Conservation (phyloP, 805 yeast genomes). For the Pichia thaimueangensis region DNA sequence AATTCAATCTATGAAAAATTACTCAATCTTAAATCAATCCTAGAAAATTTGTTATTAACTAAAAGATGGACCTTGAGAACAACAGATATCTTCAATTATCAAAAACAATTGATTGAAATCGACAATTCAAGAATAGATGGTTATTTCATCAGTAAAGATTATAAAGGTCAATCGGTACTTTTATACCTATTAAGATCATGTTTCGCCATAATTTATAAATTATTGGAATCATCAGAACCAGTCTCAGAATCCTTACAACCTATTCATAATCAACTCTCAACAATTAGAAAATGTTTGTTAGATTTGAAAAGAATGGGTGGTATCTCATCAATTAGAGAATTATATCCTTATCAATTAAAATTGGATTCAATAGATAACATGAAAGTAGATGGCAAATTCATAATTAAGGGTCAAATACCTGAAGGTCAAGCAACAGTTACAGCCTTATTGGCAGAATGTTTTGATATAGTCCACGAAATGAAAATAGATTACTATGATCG, state of each 20-base stretch:
- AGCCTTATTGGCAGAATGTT: conserved; percentile 88
- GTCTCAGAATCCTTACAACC: conserved; percentile 92
- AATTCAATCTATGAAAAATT: conserved; percentile 58
- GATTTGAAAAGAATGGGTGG: conserved; percentile 94
- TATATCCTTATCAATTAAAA: conserved; percentile 94
- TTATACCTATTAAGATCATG: conserved; percentile 83
- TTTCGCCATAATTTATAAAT: conserved; percentile 82
- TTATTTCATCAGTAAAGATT: conserved; percentile 36
- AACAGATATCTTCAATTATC: conserved; percentile 85
- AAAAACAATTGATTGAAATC: conserved; percentile 62
- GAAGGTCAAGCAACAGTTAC: conserved; percentile 97
- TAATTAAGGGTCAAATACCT: conserved; percentile 82
- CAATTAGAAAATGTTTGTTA: conserved; percentile 82
- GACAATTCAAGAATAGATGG: conserved; percentile 68
- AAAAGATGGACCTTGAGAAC: conserved; percentile 97
- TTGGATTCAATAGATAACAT: conserved; percentile 82
- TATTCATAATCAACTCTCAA: conserved; percentile 84
- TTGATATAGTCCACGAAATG: conserved; percentile 86
- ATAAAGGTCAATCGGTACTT: conserved; percentile 54
- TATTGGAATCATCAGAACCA: conserved; percentile 89
- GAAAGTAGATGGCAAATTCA: conserved; percentile 87
- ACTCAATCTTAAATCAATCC: conserved; percentile 57
- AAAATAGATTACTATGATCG: conserved; percentile 75
- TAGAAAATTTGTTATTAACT: conserved; percentile 81
- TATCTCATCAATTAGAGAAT: conserved; percentile 74